Conservation (phyloP, 2,329 filamentous ascomycete genomes). For the Parastagonospora nodorum region DNA sequence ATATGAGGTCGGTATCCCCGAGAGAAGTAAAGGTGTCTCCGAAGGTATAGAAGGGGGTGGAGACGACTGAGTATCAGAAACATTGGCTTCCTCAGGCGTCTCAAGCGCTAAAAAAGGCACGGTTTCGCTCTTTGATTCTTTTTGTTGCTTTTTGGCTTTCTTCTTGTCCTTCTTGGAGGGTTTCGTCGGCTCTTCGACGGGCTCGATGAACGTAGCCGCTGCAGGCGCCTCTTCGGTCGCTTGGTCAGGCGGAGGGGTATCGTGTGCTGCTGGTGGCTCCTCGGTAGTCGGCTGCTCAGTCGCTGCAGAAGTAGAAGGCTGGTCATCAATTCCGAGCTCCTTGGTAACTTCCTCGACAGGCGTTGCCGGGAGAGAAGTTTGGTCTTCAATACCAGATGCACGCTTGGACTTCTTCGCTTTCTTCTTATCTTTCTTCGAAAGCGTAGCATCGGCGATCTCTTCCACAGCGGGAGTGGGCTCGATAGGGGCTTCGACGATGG, state of each 20-base stretch:
- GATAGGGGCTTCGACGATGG: not conserved
- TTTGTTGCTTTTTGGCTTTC: constrained; percentile 24
- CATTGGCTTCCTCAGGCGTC: constrained; percentile 39
- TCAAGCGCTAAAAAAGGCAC: constrained; percentile 41
- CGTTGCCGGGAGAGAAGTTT: constrained; percentile 12
- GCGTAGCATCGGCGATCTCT: constrained; percentile 2
- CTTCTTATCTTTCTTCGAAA: constrained; percentile 22
- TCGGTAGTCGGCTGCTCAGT: not conserved
- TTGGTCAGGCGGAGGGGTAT: not conserved
- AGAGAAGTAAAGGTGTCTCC: constrained; percentile 35
- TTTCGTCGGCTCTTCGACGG: not conserved
- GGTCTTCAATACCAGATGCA: constrained; percentile 11
- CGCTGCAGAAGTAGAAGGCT: not conserved
- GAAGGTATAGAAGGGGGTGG: constrained; percentile 32
- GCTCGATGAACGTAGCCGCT: not conserved
- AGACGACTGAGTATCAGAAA: constrained; percentile 40
- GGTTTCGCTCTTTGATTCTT: constrained; percentile 1
- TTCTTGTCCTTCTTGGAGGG: constrained; percentile 21
- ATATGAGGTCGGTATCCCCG: constrained; percentile 37
- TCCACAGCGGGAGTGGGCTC: constrained; percentile 1
- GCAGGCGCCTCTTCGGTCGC: not conserved
- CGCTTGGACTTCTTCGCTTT: constrained; percentile 24
- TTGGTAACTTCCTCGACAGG: constrained; percentile 4
- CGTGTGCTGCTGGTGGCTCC: not conserved
- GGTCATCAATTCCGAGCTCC: not conserved